Percentiles rank a stretch among this genome's conserved stretches.
These are phyloP conservation scores for Calendula officinalis DNA, from an alignment of 129 eudicot species.

Conservation along the genomic window DNA sequence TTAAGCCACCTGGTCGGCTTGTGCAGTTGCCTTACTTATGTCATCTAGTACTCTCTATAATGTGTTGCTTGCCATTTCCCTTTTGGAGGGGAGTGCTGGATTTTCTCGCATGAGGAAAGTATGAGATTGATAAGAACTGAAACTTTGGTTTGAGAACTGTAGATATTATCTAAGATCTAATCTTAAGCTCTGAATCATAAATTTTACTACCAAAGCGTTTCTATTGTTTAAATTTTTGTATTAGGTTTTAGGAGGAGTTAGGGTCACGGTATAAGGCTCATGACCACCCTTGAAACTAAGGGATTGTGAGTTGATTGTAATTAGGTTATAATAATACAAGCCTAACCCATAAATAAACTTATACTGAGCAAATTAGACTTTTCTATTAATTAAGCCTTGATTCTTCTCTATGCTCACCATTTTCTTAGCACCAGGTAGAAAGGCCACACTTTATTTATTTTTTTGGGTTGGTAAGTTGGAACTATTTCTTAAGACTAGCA, in stretches of 20 bases:
- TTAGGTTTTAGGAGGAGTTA: too few species aligned
- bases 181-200: too few species aligned
- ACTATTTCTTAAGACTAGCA: too few species aligned
- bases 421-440: not conserved
- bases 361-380: not conserved
- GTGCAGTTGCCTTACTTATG: slow-evolving; percentile 17
- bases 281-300: too few species aligned
- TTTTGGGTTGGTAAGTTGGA: not conserved
- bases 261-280: too few species aligned
- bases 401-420: slow-evolving; percentile 11
- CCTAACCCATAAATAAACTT: not conserved
- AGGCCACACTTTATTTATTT: not conserved
- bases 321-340: not conserved
- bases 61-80: not conserved
- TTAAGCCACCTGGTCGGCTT: slow-evolving; percentile 17
- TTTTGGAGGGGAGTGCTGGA: slow-evolving; percentile 9
- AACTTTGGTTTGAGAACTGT: not conserved
- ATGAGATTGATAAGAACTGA: slow-evolving; percentile 1
- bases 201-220: not conserved
- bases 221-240: not conserved
- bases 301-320: not conserved
- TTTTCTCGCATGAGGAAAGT: not conserved
- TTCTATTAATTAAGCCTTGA: slow-evolving; percentile 1
- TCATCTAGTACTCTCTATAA: not conserved
- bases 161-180: too few species aligned